Percentiles rank a stretch among this genome's conserved stretches.
Evolutionary conservation across 164 flowering plant species (phyloP).

Genomic region (Stephania yunnanensis): DNA sequence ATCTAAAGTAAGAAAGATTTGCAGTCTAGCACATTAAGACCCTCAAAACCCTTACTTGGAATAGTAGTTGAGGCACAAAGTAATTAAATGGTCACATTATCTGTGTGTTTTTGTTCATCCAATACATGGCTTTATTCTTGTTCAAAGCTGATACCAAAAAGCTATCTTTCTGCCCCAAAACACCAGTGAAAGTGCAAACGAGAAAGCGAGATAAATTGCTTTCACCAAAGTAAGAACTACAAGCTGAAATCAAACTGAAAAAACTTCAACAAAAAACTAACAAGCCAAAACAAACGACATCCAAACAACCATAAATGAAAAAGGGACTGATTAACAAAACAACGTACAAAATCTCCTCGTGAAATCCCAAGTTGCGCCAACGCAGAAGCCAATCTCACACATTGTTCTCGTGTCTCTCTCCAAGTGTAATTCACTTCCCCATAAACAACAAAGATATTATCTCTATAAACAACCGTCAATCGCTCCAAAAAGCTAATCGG

Average conservation of each 20-base stretch:
- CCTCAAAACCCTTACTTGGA: no score
- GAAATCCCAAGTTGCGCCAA: slow-evolving; percentile 38
- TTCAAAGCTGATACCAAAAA: no score
- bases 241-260: background rate
- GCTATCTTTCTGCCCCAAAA: no score
- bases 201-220: no score
- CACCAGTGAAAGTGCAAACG: no score
- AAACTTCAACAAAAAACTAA: background rate
- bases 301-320: background rate
- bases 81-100: no score
- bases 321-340: background rate
- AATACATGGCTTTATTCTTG: no score
- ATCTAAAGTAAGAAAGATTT: no score
- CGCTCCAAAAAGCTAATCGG: slow-evolving; percentile 56
- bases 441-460: slow-evolving; percentile 35
- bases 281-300: background rate
- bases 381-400: slow-evolving; percentile 45
- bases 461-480: slow-evolving; percentile 38
- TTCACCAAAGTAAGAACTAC: no score
- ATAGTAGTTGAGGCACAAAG: no score
- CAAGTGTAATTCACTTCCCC: slow-evolving; percentile 43
- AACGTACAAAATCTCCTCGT: slow-evolving; percentile 42
- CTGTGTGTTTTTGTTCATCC: no score
- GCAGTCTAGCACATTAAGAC: no score
- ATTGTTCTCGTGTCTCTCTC: slow-evolving; percentile 37